Evolutionary conservation across 208 protist species (phyloP).

Genomic region (Leishmania major): DNA sequence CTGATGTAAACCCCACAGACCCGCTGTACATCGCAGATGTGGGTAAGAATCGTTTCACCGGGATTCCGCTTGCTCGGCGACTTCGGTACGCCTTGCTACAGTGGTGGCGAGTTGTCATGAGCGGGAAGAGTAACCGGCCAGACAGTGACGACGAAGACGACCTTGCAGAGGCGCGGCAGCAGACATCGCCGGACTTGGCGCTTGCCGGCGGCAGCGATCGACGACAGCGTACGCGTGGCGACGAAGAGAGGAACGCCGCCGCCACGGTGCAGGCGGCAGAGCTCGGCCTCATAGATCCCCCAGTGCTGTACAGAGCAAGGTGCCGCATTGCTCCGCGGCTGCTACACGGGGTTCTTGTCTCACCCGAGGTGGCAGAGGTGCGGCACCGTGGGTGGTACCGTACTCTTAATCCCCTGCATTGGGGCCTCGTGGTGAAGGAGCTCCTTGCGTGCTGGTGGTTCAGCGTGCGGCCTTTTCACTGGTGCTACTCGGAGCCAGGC

Average conservation of each 20-base stretch:
- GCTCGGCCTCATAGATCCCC: conserved; percentile 24
- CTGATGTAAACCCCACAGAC: conserved; percentile 31
- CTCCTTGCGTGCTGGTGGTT: conserved; percentile 49
- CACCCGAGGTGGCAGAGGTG: conserved; percentile 80
- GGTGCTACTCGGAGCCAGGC: conserved; percentile 62
- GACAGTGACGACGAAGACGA: background rate
- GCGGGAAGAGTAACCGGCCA: background rate
- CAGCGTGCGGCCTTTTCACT: conserved; percentile 45
- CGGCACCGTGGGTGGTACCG: conserved; percentile 50
- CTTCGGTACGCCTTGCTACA: conserved; percentile 5
- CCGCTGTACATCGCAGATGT: conserved; percentile 21
- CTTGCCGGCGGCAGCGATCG: background rate
- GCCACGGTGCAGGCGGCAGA: conserved; percentile 6
- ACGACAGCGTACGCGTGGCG: no score
- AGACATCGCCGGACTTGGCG: no score
- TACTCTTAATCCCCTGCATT: conserved; percentile 70
- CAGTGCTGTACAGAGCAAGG: conserved; percentile 55
- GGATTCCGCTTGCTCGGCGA: conserved; percentile 8
- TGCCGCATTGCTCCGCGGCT: conserved; percentile 70
- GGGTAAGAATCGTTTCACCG: conserved; percentile 21
- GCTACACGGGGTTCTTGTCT: conserved; percentile 77
- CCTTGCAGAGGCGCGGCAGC: background rate
- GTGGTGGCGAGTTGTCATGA: conserved; percentile 19
- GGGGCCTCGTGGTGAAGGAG: conserved; percentile 65
- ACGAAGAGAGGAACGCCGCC: no score